Evolutionary conservation across 805 yeast species (phyloP).

Genomic region (Kodamaea leandrae): DNA sequence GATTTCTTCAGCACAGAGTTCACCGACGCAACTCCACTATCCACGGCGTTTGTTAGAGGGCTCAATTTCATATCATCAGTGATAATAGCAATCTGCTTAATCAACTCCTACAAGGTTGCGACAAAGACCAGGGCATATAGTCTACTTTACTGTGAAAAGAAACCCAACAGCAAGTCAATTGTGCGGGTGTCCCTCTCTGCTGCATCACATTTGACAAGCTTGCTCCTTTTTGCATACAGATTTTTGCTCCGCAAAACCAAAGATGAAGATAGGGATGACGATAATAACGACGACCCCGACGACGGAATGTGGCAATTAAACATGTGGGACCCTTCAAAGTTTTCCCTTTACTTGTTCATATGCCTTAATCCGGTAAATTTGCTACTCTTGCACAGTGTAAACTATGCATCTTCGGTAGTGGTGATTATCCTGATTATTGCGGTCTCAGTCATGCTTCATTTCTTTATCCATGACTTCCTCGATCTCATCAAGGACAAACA

Average conservation of each 20-base stretch:
- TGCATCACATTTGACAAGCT: conserved; percentile 7
- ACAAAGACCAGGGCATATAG: conserved; percentile 29
- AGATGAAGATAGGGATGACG: conserved; percentile 1
- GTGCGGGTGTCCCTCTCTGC: conserved; percentile 11
- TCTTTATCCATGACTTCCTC: conserved; percentile 45
- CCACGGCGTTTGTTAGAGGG: conserved; percentile 18
- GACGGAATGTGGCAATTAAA: conserved; percentile 51
- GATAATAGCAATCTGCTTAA: conserved; percentile 7
- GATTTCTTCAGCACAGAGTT: conserved; percentile 6
- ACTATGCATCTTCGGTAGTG: conserved; percentile 19
- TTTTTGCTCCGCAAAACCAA: background rate
- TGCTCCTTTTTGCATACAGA: conserved; percentile 6
- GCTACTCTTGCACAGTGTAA: conserved; percentile 32
- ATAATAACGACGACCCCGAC: conserved; percentile 13
- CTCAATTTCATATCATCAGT: conserved; percentile 13
- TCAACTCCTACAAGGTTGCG: conserved; percentile 13
- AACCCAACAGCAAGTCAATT: conserved; percentile 27
- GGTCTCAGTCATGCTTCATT: conserved; percentile 24
- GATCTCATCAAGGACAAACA: conserved; percentile 56
- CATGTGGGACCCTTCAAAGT: conserved; percentile 68
- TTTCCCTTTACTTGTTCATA: conserved; percentile 49
- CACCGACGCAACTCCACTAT: conserved; percentile 2
- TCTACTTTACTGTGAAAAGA: conserved; percentile 26
- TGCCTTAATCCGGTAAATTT: conserved; percentile 60
- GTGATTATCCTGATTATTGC: conserved; percentile 20